Percentiles rank a stretch among this genome's conserved stretches.
Evolutionary conservation across 805 yeast genomes (phyloP).

Genomic region (Barnettozyma sp.): DNA sequence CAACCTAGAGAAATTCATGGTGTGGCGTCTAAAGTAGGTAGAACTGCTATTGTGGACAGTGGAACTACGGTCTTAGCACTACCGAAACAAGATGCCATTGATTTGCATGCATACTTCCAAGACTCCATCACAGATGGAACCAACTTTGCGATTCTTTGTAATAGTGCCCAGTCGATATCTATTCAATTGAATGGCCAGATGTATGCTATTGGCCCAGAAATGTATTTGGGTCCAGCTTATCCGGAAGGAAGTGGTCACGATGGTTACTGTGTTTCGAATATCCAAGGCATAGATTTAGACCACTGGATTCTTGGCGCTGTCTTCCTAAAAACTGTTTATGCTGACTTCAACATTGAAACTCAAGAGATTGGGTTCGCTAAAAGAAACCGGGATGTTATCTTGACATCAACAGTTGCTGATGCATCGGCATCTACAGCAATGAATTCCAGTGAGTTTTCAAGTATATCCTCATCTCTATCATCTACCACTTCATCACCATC

Average conservation of each 20-base stretch:
- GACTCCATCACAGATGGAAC: conserved; percentile 51
- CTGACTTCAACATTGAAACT: conserved; percentile 50
- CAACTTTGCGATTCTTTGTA: conserved; percentile 55
- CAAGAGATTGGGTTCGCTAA: conserved; percentile 48
- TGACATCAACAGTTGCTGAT: conserved; percentile 26
- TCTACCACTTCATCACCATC: too few species aligned
- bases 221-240: conserved; percentile 46
- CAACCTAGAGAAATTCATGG: conserved; percentile 9
- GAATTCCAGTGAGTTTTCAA: too few species aligned
- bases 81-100: conserved; percentile 47
- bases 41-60: conserved; percentile 50
- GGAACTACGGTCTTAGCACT: conserved; percentile 60
- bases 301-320: conserved; percentile 63
- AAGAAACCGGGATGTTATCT: conserved; percentile 27
- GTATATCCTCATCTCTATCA: too few species aligned
- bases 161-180: conserved; percentile 35
- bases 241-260: conserved; percentile 27
- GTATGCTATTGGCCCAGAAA: conserved; percentile 37
- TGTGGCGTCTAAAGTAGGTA: conserved; percentile 16
- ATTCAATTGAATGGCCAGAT: conserved; percentile 38
- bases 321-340: conserved; percentile 47
- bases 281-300: conserved; percentile 46
- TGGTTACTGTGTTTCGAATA: conserved; percentile 57
- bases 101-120: conserved; percentile 44
- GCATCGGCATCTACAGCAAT: too few species aligned